Evolutionary conservation across 306 rosid genomes (phyloP).

Genomic region (Oxytropis ochrocephala): DNA sequence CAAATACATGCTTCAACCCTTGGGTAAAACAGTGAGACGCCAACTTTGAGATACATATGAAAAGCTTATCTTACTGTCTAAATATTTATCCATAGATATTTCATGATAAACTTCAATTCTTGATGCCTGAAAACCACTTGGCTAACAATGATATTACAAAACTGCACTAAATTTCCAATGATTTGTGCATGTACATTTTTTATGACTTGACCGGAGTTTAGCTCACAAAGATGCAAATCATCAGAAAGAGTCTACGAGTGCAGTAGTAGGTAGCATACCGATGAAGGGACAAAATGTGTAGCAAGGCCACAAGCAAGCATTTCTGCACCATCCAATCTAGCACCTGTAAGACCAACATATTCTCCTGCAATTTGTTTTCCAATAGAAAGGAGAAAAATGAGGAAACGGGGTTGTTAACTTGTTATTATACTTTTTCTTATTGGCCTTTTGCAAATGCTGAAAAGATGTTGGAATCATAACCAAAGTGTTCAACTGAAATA

Average conservation of each 20-base stretch:
- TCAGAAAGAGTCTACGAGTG: not conserved
- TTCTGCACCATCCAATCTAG: slow-evolving; percentile 95
- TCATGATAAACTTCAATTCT: not conserved
- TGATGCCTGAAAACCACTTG: not conserved
- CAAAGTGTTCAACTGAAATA: not conserved
- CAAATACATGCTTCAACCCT: not conserved
- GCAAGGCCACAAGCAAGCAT: slow-evolving; percentile 96
- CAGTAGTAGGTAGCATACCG: slow-evolving; percentile 39
- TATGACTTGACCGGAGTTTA: not conserved
- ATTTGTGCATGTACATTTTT: not conserved
- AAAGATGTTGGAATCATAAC: not conserved
- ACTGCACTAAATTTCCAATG: not conserved
- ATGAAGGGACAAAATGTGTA: slow-evolving; percentile 80
- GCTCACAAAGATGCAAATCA: not conserved
- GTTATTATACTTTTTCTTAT: not conserved
- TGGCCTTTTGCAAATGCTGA: slow-evolving; percentile 10
- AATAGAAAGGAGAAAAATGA: slow-evolving; percentile 13
- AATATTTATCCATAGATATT: not conserved
- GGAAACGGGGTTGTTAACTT: not conserved
- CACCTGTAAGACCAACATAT: slow-evolving; percentile 83
- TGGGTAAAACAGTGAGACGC: not conserved
- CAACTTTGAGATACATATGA: not conserved
- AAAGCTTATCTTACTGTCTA: slow-evolving; percentile 1
- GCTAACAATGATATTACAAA: not conserved
- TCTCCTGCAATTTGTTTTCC: slow-evolving; percentile 66